Conservation (phyloP, 2,329 filamentous ascomycete species). For the Trichoderma brevicompactum region DNA sequence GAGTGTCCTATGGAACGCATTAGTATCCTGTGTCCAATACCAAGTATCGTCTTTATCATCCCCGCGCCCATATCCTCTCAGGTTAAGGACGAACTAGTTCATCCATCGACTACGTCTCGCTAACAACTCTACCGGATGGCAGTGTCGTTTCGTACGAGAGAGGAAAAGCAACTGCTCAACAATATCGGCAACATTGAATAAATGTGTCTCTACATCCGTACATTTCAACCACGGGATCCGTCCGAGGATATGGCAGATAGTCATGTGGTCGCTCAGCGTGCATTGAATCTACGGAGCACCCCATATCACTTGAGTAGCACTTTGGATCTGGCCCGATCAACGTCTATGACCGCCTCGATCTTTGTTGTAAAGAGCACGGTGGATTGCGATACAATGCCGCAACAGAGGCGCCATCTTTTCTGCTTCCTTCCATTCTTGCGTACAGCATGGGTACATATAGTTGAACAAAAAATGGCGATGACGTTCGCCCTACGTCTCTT, state of each 20-base stretch:
- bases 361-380: background rate
- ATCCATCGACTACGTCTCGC: no score
- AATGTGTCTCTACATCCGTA: background rate
- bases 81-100: no score
- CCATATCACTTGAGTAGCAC: background rate
- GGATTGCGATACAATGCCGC: background rate
- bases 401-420: background rate
- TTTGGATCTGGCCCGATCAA: background rate
- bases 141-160: background rate
- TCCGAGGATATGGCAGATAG: background rate
- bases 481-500: background rate
- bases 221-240: background rate
- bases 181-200: background rate
- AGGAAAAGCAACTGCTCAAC: no score
- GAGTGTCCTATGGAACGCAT: no score
- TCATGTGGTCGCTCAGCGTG: background rate
- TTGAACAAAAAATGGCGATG: no score
- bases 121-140: no score
- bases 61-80: no score
- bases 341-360: background rate
- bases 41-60: no score
- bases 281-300: background rate
- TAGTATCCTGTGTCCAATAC: no score
- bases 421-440: background rate
- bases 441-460: no score